These are phyloP conservation scores for Microthyrium microscopicum DNA, from an alignment of 2,329 filamentous ascomycete species.

Conservation along the genomic window DNA sequence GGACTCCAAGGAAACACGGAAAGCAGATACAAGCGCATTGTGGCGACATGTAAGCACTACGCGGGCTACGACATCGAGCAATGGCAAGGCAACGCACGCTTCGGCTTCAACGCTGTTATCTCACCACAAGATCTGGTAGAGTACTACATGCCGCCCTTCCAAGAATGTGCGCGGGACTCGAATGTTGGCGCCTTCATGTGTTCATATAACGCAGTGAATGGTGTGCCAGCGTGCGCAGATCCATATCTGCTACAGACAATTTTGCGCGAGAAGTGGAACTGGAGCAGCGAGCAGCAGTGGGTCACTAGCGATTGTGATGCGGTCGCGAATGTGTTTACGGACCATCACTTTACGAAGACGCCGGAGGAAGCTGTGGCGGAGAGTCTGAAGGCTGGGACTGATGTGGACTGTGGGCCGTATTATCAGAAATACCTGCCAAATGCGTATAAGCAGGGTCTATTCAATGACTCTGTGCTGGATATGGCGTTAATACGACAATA, in stretches of 20 bases:
- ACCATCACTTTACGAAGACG: slow-evolving; percentile 26
- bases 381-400: slow-evolving; percentile 34
- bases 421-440: slow-evolving; percentile 29
- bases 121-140: slow-evolving; percentile 46
- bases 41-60: slow-evolving; percentile 31
- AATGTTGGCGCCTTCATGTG: slow-evolving; percentile 35
- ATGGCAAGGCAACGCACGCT: slow-evolving; percentile 18
- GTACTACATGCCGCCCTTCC: slow-evolving; percentile 51
- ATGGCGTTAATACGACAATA: slow-evolving; percentile 35
- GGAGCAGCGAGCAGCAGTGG: slow-evolving; percentile 43
- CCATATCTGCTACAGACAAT: slow-evolving; percentile 45
- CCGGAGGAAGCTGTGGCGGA: slow-evolving; percentile 30
- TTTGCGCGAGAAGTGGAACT: slow-evolving; percentile 49
- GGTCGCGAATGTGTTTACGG: slow-evolving; percentile 40
- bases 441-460: slow-evolving; percentile 25
- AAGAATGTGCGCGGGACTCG: slow-evolving; percentile 29
- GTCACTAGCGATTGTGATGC: slow-evolving; percentile 51
- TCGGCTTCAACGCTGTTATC: slow-evolving; percentile 40
- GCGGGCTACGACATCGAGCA: slow-evolving; percentile 18
- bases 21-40: slow-evolving; percentile 20
- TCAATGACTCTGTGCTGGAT: slow-evolving; percentile 31
- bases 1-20: slow-evolving; percentile 29
- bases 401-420: slow-evolving; percentile 35
- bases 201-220: slow-evolving; percentile 45
- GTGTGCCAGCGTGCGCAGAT: slow-evolving; percentile 46